Percentiles rank a stretch among this genome's conserved stretches.
Evolutionary conservation across 331 rosid genomes (phyloP).

Genomic region (Stylosanthes scabra): DNA sequence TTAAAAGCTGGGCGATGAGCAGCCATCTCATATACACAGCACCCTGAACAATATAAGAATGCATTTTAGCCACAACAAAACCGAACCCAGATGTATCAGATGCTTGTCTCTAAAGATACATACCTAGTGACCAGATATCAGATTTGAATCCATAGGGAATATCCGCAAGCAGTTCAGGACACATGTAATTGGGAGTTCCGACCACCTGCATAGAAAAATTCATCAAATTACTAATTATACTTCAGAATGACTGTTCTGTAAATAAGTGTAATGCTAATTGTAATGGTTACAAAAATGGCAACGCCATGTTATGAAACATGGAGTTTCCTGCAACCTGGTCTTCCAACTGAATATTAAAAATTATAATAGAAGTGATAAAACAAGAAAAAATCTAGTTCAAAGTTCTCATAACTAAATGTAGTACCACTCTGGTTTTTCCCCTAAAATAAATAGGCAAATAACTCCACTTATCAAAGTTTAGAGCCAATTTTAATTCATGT

Average conservation of each 20-base stretch:
- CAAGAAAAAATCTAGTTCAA: neutral
- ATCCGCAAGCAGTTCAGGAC: constrained; percentile 99
- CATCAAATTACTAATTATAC: constrained; percentile 27
- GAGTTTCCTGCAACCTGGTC: neutral
- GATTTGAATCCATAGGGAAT: constrained; percentile 99
- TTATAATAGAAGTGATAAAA: neutral
- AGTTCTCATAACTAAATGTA: constrained; percentile 2
- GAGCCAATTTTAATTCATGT: constrained; percentile 21
- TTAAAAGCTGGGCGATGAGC: constrained; percentile 99
- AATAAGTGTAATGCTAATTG: constrained; percentile 11
- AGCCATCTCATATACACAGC: constrained; percentile 99
- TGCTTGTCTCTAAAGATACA: constrained; percentile 29
- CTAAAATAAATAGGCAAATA: neutral
- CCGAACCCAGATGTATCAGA: constrained; percentile 7
- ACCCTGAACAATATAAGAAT: constrained; percentile 62
- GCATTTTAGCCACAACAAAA: constrained; percentile 44
- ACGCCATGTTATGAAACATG: constrained; percentile 3
- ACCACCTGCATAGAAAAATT: constrained; percentile 74
- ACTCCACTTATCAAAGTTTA: neutral
- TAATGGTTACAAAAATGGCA: neutral
- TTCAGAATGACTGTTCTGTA: neutral
- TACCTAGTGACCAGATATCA: constrained; percentile 99
- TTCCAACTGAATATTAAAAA: neutral
- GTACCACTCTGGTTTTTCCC: neutral
- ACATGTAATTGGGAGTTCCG: constrained; percentile 99